phyloP scores from a whole-genome alignment of 1,284 basidiomycete genomes.

The Coniophora puteana region DNA sequence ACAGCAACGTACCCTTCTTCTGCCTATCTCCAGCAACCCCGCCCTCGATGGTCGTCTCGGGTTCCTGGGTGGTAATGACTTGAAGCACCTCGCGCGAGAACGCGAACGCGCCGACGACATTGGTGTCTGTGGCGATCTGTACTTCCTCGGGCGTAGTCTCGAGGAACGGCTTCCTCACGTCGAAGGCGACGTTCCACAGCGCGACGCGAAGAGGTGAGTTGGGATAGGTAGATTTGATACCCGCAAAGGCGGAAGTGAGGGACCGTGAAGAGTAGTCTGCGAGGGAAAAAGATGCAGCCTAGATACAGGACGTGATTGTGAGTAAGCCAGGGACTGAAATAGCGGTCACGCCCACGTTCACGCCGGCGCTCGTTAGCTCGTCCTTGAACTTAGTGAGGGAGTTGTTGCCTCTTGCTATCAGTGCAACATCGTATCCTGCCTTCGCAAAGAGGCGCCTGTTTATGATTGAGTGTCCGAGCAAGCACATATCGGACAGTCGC shows the following conservation, averaged over 20 bases:
- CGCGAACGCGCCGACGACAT: slow-evolving; percentile 60
- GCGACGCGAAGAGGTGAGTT: slow-evolving; percentile 56
- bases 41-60: slow-evolving; percentile 31
- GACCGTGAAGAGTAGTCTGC: slow-evolving; percentile 50
- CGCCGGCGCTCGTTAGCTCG: slow-evolving; percentile 62
- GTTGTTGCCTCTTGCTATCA: slow-evolving; percentile 60
- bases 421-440: slow-evolving; percentile 64
- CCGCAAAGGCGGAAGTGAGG: slow-evolving; percentile 49
- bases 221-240: slow-evolving; percentile 51
- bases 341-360: slow-evolving; percentile 40
- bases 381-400: slow-evolving; percentile 48
- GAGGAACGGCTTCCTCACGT: slow-evolving; percentile 66
- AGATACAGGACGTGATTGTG: background rate
- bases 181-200: slow-evolving; percentile 62
- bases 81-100: slow-evolving; percentile 64
- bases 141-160: slow-evolving; percentile 61
- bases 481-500: too few relatives aligned
- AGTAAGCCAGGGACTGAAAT: background rate
- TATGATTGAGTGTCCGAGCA: slow-evolving; percentile 8
- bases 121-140: slow-evolving; percentile 43
- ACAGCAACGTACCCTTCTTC: slow-evolving; percentile 64
- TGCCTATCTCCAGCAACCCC: slow-evolving; percentile 37
- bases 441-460: slow-evolving; percentile 63
- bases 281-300: slow-evolving; percentile 64
- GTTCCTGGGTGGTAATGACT: slow-evolving; percentile 57